Evolutionary conservation across 1,284 basidiomycete genomes (phyloP), one percentile per base, ranked within the genome.

Genomic region (Austropuccinia psidii): DNA sequence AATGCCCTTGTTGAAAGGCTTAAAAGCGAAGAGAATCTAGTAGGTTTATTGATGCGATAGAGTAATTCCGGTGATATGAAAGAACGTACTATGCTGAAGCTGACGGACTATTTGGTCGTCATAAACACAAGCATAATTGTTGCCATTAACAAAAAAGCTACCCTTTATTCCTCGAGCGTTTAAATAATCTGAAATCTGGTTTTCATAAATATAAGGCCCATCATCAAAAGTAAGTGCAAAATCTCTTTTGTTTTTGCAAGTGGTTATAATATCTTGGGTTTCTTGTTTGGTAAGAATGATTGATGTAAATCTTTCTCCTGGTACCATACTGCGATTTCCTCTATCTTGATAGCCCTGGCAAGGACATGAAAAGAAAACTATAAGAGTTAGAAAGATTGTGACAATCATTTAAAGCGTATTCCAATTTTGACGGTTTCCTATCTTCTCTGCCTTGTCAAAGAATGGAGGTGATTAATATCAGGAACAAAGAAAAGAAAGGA

Each of bases 61-160:
- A 19, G 43, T 45, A 31, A 9, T 62, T 27, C 13, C 2, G 24
- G 11, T 4, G 7, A 52, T 39, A 27, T 41, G n/a, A 41, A 41
- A 41, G 6, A 47, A n/a, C 66, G 52, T 47, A 69, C 66, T 69
- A 24, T 33, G 66, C 31, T 49, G 43, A 4, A 69, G 41, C 21
- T 41, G 52, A 24, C 47, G 11, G 11, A 69, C 66, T 6, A 47
- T 49, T 21, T 41, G 27, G 17, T 69, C 54, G 27, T 72, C 57
- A 49, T 72, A 72, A 24, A 72, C 61, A 35, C 68, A 72, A 1
- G 1, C 43, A 21, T 57, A 72, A 49, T 72, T 72, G 41, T 50
- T 49, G 27, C 68, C 68, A 49, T 72, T 72, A 8, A 72, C 55
- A 52, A 61, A 72, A 37, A 72, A 72, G 33, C 57, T 61, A 31